phyloP scores from a whole-genome alignment of 768 basidiomycete species.

The Calocera viscosa region DNA sequence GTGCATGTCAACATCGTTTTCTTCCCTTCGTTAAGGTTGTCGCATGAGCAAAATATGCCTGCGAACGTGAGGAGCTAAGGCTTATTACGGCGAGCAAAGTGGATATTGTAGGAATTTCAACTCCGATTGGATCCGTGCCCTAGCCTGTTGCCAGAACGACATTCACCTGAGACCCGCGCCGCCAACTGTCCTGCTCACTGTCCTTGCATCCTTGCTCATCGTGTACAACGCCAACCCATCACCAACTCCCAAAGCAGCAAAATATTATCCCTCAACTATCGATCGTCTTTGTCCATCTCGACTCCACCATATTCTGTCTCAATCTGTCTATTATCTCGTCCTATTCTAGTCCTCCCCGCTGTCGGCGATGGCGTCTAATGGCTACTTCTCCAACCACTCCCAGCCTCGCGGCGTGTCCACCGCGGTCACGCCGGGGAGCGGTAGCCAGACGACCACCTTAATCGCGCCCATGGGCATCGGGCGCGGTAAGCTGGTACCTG shows the following conservation, averaged over 20 bases:
- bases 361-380: conserved; percentile 7
- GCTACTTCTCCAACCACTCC: conserved; percentile 9
- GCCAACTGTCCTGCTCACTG: background rate
- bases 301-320: background rate
- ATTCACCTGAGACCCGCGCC: background rate
- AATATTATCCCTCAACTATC: background rate
- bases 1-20: too few relatives aligned
- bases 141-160: conserved; percentile 6
- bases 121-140: background rate
- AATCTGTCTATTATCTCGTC: conserved; percentile 5
- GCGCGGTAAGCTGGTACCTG: background rate
- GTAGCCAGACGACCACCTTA: conserved; percentile 8
- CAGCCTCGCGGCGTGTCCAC: conserved; percentile 5
- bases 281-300: background rate
- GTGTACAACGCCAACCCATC: conserved; percentile 3
- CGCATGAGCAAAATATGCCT: background rate
- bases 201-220: conserved; percentile 6
- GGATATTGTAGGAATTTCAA: background rate
- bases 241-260: background rate
- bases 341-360: background rate
- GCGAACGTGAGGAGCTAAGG: too few relatives aligned
- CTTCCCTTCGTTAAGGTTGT: background rate
- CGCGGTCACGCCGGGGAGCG: conserved; percentile 3
- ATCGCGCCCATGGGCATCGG: background rate
- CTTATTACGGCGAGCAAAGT: background rate